A percentile compares a stretch with the other conserved stretches of the same genome.
Evolutionary conservation across 2,329 filamentous ascomycete genomes (phyloP).

Genomic region (Tolypocladium sp.): DNA sequence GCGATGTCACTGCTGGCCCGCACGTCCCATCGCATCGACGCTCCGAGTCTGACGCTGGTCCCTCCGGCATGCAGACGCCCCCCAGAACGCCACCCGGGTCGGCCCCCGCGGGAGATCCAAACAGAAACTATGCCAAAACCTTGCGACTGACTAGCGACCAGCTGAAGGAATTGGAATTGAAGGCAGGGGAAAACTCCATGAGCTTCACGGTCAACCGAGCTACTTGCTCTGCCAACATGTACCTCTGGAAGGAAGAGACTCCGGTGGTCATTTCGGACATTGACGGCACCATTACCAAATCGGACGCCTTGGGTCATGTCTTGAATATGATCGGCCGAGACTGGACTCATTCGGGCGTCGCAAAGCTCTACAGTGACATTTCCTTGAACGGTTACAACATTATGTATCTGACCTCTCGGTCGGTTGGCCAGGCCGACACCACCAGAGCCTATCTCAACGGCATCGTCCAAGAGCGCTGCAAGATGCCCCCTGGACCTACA

Average conservation of each 20-base stretch:
- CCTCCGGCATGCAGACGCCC: conserved; percentile 48
- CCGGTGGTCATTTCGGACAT: conserved; percentile 98
- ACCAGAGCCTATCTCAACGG: conserved; percentile 86
- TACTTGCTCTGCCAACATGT: conserved; percentile 88
- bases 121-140: conserved; percentile 92
- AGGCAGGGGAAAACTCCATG: conserved; percentile 83
- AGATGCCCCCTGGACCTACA: conserved; percentile 79
- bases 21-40: conserved; percentile 44
- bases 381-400: conserved; percentile 95
- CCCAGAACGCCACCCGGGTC: conserved; percentile 62
- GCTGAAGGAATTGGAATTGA: conserved; percentile 74
- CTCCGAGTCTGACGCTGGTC: conserved; percentile 57
- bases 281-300: conserved; percentile 97
- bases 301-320: conserved; percentile 87
- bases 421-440: conserved; percentile 85
- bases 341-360: conserved; percentile 95
- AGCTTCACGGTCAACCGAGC: conserved; percentile 94
- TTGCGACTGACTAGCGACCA: conserved; percentile 91
- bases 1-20: conserved; percentile 43
- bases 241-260: conserved; percentile 81
- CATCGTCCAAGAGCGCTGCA: conserved; percentile 79
- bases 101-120: conserved; percentile 56
- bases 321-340: conserved; percentile 94
- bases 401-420: conserved; percentile 91
- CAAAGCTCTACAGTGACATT: conserved; percentile 95